Evolutionary conservation across 1,284 basidiomycete species (phyloP).

Genomic region (Phenoliferia sp.): DNA sequence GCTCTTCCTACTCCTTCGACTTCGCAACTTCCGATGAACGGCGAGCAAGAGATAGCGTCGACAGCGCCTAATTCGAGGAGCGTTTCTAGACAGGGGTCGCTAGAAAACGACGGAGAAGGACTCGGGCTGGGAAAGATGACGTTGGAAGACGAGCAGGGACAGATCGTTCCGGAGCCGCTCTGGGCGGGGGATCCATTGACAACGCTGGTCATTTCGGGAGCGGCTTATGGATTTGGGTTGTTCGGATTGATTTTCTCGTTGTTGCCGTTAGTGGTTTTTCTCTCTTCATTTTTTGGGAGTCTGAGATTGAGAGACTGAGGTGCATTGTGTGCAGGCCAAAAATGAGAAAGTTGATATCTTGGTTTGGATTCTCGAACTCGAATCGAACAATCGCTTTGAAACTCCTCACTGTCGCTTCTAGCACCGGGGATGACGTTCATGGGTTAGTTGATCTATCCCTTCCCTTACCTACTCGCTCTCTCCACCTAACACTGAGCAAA

Average conservation of each 20-base stretch:
- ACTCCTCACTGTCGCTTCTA: slow-evolving; percentile 30
- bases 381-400: slow-evolving; percentile 23
- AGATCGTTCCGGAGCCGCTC: slow-evolving; percentile 17
- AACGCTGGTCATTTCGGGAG: slow-evolving; percentile 25
- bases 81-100: not conserved
- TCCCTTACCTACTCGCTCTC: not conserved
- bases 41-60: not conserved
- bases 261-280: slow-evolving; percentile 19
- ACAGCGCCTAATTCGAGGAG: slow-evolving; percentile 7
- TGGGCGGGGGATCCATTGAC: slow-evolving; percentile 32
- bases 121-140: not conserved
- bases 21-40: too few species aligned
- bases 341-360: slow-evolving; percentile 23
- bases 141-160: not conserved
- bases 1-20: too few species aligned
- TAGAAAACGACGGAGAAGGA: slow-evolving; percentile 4
- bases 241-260: slow-evolving; percentile 27
- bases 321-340: slow-evolving; percentile 8
- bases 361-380: slow-evolving; percentile 24
- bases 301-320: not conserved
- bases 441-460: not conserved
- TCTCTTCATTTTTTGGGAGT: not conserved
- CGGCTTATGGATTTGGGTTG: slow-evolving; percentile 29
- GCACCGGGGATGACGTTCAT: slow-evolving; percentile 8
- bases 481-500: too few species aligned